Evolutionary conservation across 2,329 filamentous ascomycete species (phyloP).

Genomic region (Ascochyta fabae): DNA sequence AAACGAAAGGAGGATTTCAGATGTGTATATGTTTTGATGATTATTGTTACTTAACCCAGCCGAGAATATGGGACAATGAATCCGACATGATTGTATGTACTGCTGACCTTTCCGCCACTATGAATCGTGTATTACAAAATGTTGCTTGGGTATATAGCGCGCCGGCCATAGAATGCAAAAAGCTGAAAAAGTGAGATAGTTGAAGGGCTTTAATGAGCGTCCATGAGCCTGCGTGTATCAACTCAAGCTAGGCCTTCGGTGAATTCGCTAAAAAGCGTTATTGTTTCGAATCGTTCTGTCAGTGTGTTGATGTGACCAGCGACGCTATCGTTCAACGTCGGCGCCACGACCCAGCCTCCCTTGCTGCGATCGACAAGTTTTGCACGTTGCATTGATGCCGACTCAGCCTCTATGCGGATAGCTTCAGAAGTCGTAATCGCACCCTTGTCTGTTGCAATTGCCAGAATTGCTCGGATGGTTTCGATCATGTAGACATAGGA

Average conservation of each 20-base stretch:
- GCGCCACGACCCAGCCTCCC: slow-evolving; percentile 17
- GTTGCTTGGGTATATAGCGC: slow-evolving; percentile 6
- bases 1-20: background rate
- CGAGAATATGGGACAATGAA: background rate
- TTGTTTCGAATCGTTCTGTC: slow-evolving; percentile 15
- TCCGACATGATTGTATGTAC: background rate
- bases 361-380: slow-evolving; percentile 1
- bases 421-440: slow-evolving; percentile 16
- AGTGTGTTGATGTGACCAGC: slow-evolving; percentile 11
- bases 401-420: slow-evolving; percentile 2
- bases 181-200: background rate
- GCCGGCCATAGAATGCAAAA: slow-evolving; percentile 4
- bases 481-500: slow-evolving; percentile 15
- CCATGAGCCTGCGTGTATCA: background rate
- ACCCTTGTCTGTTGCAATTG: slow-evolving; percentile 17
- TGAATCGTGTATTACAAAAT: slow-evolving; percentile 5
- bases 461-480: slow-evolving; percentile 16
- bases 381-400: slow-evolving; percentile 1
- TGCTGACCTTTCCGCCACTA: background rate
- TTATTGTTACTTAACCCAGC: background rate
- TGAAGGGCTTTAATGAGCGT: background rate
- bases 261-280: slow-evolving; percentile 22
- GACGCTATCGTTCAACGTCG: slow-evolving; percentile 6
- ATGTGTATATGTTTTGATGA: background rate
- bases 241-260: slow-evolving; percentile 19